A percentile compares a stretch with the other conserved stretches of the same genome.
These are phyloP conservation scores for Phytophthora gonapodyides DNA, from an alignment of 352 stramenopile genomes.

Conservation along the genomic window DNA sequence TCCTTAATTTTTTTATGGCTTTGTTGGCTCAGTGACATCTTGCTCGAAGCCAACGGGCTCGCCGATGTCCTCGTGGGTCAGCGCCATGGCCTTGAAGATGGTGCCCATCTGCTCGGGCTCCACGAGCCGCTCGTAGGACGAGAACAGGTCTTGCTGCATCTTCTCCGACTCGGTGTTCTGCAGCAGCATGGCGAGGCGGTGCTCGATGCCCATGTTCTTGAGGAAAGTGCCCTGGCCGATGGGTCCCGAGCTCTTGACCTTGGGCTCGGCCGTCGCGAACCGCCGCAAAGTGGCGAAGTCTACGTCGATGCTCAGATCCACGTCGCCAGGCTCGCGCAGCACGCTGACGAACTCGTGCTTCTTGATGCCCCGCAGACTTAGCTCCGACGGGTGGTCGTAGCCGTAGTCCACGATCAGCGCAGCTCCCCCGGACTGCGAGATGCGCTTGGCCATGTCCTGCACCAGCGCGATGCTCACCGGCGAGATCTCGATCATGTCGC, in stretches of 20 bases:
- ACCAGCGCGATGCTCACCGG: constrained; percentile 90
- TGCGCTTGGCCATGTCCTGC: constrained; percentile 91
- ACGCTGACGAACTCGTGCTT: constrained; percentile 95
- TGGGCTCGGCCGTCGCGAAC: constrained; percentile 58
- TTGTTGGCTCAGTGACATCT: neutral
- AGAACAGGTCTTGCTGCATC: constrained; percentile 87
- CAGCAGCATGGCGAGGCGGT: constrained; percentile 91
- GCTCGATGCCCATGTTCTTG: constrained; percentile 94
- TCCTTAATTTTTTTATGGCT: constrained; percentile 13
- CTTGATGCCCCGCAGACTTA: constrained; percentile 94
- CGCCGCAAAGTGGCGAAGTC: constrained; percentile 86
- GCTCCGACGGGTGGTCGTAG: constrained; percentile 86
- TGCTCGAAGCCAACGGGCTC: constrained; percentile 71
- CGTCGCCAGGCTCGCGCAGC: constrained; percentile 90
- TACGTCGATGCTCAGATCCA: constrained; percentile 92
- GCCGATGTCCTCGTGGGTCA: constrained; percentile 67
- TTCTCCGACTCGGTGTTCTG: constrained; percentile 84
- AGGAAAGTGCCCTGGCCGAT: constrained; percentile 94
- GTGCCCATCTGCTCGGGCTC: constrained; percentile 93
- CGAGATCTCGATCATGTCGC: constrained; percentile 94
- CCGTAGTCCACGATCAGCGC: constrained; percentile 97
- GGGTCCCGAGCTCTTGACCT: constrained; percentile 83
- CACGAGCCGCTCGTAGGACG: constrained; percentile 93
- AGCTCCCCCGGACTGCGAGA: constrained; percentile 83
- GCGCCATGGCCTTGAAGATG: constrained; percentile 94